A percentile compares a stretch with the other conserved stretches of the same genome.
These are phyloP conservation scores for Tremellales sp. DNA, from an alignment of 1,284 basidiomycete species.

Conservation along the genomic window DNA sequence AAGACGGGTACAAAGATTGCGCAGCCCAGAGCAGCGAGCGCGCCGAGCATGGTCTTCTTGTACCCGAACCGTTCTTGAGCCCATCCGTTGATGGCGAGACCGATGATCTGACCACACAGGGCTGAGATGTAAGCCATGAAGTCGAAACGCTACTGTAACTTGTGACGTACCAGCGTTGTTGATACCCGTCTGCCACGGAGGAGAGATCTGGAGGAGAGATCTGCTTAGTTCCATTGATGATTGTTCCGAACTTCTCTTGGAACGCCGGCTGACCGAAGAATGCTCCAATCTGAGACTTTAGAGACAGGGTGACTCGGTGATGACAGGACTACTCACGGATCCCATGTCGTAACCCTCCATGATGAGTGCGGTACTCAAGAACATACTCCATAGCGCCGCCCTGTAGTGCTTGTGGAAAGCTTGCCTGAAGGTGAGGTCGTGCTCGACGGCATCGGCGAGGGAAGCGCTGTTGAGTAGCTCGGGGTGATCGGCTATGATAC, in stretches of 20 bases:
- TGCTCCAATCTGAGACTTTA: slow-evolving; percentile 13
- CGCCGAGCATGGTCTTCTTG: slow-evolving; percentile 25
- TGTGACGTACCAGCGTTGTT: slow-evolving; percentile 36
- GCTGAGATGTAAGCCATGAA: slow-evolving; percentile 39
- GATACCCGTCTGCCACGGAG: slow-evolving; percentile 50
- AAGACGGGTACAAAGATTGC: slow-evolving; percentile 29
- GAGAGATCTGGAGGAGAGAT: slow-evolving; percentile 46
- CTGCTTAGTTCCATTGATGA: slow-evolving; percentile 7
- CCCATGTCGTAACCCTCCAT: slow-evolving; percentile 48
- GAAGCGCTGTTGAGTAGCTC: slow-evolving; percentile 9
- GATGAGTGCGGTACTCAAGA: slow-evolving; percentile 45
- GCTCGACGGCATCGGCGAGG: slow-evolving; percentile 10
- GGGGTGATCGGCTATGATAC: no score
- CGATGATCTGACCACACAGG: slow-evolving; percentile 44
- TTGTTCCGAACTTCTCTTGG: slow-evolving; percentile 28
- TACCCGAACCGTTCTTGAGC: slow-evolving; percentile 38
- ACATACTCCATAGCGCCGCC: slow-evolving; percentile 45
- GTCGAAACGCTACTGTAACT: slow-evolving; percentile 23
- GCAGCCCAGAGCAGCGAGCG: slow-evolving; percentile 17
- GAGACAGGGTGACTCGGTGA: not conserved
- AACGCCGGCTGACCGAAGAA: slow-evolving; percentile 39
- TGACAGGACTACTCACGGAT: slow-evolving; percentile 13
- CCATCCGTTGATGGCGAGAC: slow-evolving; percentile 37
- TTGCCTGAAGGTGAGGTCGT: slow-evolving; percentile 35
- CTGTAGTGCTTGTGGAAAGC: slow-evolving; percentile 43